phyloP scores from a whole-genome alignment of 2,329 filamentous ascomycete species.

The Tolypocladium ovalisporum region DNA sequence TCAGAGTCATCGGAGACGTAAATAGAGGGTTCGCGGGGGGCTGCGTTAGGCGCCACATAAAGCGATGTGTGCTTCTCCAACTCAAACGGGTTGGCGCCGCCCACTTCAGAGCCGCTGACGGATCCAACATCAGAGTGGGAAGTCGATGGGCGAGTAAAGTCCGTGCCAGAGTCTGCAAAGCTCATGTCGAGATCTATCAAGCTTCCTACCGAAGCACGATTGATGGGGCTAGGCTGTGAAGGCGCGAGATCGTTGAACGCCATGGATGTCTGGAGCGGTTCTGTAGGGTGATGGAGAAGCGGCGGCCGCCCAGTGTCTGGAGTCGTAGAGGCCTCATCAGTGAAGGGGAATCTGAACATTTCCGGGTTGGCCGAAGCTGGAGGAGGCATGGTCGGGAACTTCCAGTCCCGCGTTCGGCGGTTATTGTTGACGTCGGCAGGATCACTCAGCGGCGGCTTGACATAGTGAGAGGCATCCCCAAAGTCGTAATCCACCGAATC shows the following conservation, averaged over 20 bases:
- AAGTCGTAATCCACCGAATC: constrained; percentile 38
- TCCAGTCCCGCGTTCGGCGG: constrained; percentile 44
- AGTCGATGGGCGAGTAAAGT: constrained; percentile 44
- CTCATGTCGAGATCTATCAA: constrained; percentile 46
- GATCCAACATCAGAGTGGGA: constrained; percentile 49
- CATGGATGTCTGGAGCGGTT: constrained; percentile 32
- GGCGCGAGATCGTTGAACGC: constrained; percentile 30
- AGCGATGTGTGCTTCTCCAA: constrained; percentile 52
- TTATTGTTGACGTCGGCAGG: constrained; percentile 43
- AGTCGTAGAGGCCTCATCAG: constrained; percentile 16
- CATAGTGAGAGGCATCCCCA: constrained; percentile 28
- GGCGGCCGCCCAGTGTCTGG: constrained; percentile 27
- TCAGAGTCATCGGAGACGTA: constrained; percentile 50
- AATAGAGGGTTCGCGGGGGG: constrained; percentile 42
- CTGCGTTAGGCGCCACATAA: constrained; percentile 29
- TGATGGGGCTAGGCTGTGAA: constrained; percentile 19
- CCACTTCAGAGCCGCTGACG: constrained; percentile 43
- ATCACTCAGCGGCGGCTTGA: constrained; percentile 44
- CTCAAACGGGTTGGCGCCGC: constrained; percentile 48
- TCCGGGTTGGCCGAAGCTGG: constrained; percentile 43
- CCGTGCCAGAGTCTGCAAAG: constrained; percentile 37
- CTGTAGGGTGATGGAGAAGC: constrained; percentile 39
- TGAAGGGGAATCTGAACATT: constrained; percentile 38
- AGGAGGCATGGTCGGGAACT: constrained; percentile 41
- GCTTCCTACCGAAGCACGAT: constrained; percentile 32